These are phyloP conservation scores for Barbarea vulgaris DNA, from an alignment of 345 rosid species.

Conservation along the genomic window DNA sequence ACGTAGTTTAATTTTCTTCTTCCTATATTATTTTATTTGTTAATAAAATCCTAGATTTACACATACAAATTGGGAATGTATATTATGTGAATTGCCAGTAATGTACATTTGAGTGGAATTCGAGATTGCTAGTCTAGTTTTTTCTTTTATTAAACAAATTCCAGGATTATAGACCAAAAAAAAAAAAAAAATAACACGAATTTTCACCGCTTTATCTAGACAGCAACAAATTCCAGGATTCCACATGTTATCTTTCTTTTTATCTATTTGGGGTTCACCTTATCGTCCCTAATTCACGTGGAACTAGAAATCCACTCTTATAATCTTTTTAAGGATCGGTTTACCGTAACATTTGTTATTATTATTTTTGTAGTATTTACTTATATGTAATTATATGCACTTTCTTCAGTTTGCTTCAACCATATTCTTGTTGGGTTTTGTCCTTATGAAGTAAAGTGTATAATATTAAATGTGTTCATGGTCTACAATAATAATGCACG, in stretches of 20 bases:
- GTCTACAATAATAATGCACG: slow-evolving; percentile 29
- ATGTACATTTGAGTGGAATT: not conserved
- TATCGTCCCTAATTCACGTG: too few species aligned
- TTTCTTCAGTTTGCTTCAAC: not conserved
- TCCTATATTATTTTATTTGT: too few species aligned
- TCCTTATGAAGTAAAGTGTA: not conserved
- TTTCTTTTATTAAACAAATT: not conserved
- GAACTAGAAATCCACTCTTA: not conserved
- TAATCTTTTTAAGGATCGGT: not conserved
- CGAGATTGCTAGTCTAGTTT: not conserved
- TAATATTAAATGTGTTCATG: slow-evolving; percentile 3
- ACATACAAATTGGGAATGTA: not conserved
- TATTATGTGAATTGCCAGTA: not conserved
- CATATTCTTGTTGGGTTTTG: not conserved
- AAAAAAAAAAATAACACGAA: too few species aligned
- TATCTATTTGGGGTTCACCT: too few species aligned
- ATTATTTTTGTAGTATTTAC: too few species aligned
- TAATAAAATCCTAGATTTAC: too few species aligned
- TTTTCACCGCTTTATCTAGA: too few species aligned
- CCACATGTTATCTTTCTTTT: too few species aligned
- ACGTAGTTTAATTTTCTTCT: too few species aligned
- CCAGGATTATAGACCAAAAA: not conserved
- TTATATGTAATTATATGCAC: not conserved
- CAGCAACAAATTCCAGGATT: too few species aligned
- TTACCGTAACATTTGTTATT: not conserved